A percentile compares a stretch with the other conserved stretches of the same genome.
These are phyloP conservation scores for Aspergillus japonicus DNA, from an alignment of 2,329 filamentous ascomycete species.

Conservation along the genomic window DNA sequence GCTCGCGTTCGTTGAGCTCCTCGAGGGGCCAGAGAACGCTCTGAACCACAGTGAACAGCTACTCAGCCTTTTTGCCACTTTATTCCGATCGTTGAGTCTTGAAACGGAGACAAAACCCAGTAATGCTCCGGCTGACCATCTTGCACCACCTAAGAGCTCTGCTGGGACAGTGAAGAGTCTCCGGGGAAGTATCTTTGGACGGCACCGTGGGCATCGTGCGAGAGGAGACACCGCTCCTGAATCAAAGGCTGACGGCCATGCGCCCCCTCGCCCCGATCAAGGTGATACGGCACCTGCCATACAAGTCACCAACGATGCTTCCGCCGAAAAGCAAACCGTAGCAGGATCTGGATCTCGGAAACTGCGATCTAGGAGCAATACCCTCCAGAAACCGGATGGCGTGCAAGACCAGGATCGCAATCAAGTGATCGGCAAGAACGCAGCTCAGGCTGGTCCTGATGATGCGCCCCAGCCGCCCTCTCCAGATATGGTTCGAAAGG, in stretches of 20 bases:
- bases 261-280: constrained; percentile 10
- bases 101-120: constrained; percentile 25
- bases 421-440: constrained; percentile 24
- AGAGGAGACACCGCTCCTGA: constrained; percentile 31
- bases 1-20: constrained; percentile 74
- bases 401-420: constrained; percentile 23
- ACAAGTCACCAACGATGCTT: constrained; percentile 67
- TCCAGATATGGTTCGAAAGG: constrained; percentile 29
- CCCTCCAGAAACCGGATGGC: constrained; percentile 27
- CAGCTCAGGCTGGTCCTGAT: constrained; percentile 4
- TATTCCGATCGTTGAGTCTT: constrained; percentile 67
- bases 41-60: constrained; percentile 88
- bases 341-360: constrained; percentile 35
- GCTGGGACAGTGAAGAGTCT: constrained; percentile 69
- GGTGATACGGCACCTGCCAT: constrained; percentile 64
- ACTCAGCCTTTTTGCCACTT: constrained; percentile 72
- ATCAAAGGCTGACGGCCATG: constrained; percentile 43
- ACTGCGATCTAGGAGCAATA: constrained; percentile 35
- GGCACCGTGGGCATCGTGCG: constrained; percentile 49
- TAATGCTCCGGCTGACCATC: constrained; percentile 36
- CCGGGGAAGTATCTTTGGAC: constrained; percentile 75
- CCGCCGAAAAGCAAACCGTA: constrained; percentile 30
- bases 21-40: constrained; percentile 79
- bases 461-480: background rate
- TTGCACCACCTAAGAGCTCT: constrained; percentile 65